These are phyloP conservation scores for Paulownia fortunei DNA, from an alignment of 257 asterid genomes.

Conservation along the genomic window DNA sequence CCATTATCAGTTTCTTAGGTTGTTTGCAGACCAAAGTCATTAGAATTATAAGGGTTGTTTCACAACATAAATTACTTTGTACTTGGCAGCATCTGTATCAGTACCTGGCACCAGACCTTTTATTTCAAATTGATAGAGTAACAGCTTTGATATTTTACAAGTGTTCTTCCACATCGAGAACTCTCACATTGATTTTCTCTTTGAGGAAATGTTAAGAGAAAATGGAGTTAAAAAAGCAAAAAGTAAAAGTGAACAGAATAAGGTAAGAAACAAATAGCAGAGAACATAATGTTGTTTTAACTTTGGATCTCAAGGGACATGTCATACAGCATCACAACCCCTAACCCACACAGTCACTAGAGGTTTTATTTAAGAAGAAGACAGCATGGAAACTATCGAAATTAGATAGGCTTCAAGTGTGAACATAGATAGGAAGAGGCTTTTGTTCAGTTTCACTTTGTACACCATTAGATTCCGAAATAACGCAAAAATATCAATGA, in stretches of 20 bases:
- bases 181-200: not conserved
- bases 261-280: not conserved
- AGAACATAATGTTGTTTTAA: not conserved
- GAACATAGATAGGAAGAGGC: not conserved
- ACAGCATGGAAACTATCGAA: not conserved
- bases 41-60: not conserved
- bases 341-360: not conserved
- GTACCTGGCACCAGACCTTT: not conserved
- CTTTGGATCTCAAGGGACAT: not conserved
- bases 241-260: not conserved
- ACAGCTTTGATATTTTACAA: not conserved
- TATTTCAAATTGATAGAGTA: not conserved
- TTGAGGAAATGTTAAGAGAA: not conserved
- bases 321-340: slow-evolving; percentile 5
- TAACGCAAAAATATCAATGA: not conserved
- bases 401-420: not conserved
- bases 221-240: not conserved
- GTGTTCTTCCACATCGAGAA: slow-evolving; percentile 16
- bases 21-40: not conserved
- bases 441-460: slow-evolving; percentile 20
- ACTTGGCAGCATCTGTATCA: not conserved
- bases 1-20: not conserved
- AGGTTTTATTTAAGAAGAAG: not conserved
- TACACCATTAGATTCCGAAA: not conserved
- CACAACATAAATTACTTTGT: not conserved